Evolutionary conservation across 768 basidiomycete genomes (phyloP), one percentile per base, ranked within the genome.

Genomic region (Kwoniella shandongensis): DNA sequence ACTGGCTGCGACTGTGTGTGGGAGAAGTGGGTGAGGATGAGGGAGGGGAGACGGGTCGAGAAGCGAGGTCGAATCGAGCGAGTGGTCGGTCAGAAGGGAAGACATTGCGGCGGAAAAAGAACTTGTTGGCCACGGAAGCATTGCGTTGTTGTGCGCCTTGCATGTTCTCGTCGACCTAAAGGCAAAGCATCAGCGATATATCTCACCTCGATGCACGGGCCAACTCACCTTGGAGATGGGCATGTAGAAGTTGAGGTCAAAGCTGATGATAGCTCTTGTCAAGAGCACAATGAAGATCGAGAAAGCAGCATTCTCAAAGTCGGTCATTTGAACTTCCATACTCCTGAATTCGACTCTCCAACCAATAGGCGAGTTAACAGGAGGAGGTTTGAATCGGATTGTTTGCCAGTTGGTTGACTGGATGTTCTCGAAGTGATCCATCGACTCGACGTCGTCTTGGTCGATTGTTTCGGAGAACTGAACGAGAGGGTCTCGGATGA

Each of bases 331-430:
- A 2, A 98, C 92, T 76, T 99, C 96, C 96, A 98, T 98, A 74
- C 89, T 91, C 55, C 96, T 82, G 78, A 99, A 99, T 75, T 99
- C 96, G 4, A 98, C 94, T 38, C 96, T 83, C 96, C 96, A 99
- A 29, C 94, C 96, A 52, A 98, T 97, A 6, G 85, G 76, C 4
- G 94, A 91, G 52, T 88, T 86, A 4, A 89, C 86, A 25, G 96
- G 94, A 12, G 96, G 96, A 2, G 96, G 96, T 75, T 99, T 99
- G 83, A 99, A 99, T 45, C 96, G 85, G 29, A 99, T 81, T 0
- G 96, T 97, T 79, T 99, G 96, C 96, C 96, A 99, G 71, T 99
- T 99, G 3, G 96, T 99, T 1, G 96, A 98, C 83, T 99, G 96
- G 23, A 99, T 87, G 70, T 97, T 98, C 88, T 99, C 96, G 62